A percentile compares a stretch with the other conserved stretches of the same genome.
Evolutionary conservation across 768 basidiomycete genomes (phyloP).

Genomic region (Austroboletus eburneus): DNA sequence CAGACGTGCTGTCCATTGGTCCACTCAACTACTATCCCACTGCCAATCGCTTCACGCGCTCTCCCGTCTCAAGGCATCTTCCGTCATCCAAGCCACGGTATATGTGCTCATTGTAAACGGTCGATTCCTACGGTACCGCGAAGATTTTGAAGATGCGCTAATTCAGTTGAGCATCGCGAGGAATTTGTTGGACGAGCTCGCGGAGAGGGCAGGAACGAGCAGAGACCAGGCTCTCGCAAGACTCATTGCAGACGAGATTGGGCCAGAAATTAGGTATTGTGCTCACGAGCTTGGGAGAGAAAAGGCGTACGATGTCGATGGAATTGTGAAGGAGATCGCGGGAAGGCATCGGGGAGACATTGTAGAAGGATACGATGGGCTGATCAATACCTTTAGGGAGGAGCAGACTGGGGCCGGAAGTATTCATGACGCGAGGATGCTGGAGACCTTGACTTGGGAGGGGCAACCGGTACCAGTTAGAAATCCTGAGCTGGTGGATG

Average conservation of each 20-base stretch:
- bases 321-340: constrained; percentile 63
- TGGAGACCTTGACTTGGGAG: constrained; percentile 71
- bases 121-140: constrained; percentile 73
- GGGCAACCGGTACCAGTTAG: constrained; percentile 79
- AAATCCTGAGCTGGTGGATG: constrained; percentile 88
- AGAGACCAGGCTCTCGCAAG: constrained; percentile 85
- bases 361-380: constrained; percentile 56
- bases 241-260: constrained; percentile 80
- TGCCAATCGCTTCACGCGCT: constrained; percentile 59
- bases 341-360: constrained; percentile 52
- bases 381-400: constrained; percentile 48
- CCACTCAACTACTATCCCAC: constrained; percentile 70
- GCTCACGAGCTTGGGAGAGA: constrained; percentile 81
- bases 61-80: constrained; percentile 50
- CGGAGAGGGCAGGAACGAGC: constrained; percentile 59
- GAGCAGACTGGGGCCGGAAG: constrained; percentile 37
- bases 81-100: constrained; percentile 64
- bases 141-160: constrained; percentile 72
- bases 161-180: constrained; percentile 77
- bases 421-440: constrained; percentile 45
- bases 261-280: constrained; percentile 88
- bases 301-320: constrained; percentile 79
- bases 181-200: constrained; percentile 64
- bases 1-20: constrained; percentile 75
- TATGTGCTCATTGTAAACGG: constrained; percentile 83